Base-by-base conservation (phyloP, 306 rosid species). In the Potentilla sterilis region DNA sequence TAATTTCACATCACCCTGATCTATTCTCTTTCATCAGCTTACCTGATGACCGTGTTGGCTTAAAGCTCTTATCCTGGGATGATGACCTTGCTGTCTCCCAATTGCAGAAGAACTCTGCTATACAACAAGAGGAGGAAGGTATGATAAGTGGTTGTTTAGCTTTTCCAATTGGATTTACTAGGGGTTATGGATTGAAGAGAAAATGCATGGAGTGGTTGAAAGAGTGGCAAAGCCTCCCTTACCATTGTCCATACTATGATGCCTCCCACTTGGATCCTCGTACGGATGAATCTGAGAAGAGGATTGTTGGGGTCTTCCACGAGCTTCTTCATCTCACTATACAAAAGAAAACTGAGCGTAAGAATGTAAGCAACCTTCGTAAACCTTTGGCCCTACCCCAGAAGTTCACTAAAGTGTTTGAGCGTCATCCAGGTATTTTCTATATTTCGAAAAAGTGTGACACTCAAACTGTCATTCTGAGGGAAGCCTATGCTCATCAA, bases 181-280 rank as follows among this genome's bases (percentile, higher is more conserved):
- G 98, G 83, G 98, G 98, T 54, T 94, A 87, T 73, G 97, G 98
- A 67, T 70, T 92, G 85, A 90, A 73, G 82, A 90, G 93, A 62
- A 94, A 92, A 84, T 84, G 95, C 82, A 88, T 87, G 88, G 95
- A 88, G 61, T 92, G 97, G 95, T 82, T 94, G 82, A 88, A 70
- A 75, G 98, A 94, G 77, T 92, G 97, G 97, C 96, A 94, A 74
- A 88, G 55, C 78, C 96, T 94, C 47, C 98, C 96, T n/a, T 94
- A 90, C 48, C 87, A 92, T 67, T 88, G 95, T 43, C 97, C 98
- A 5, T 88, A 91, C 71, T 34, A 62, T 6, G 81, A 83, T 76
- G 81, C 91, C 47, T 88, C 92, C 65, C 87, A 88, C 81, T 80
- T 94, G 88, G 97, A 94, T 86, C 83, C 91, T 44, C 90, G 98